phyloP scores from a whole-genome alignment of 192 early-diverging fungal species.

The Ambispora gerdemannii region DNA sequence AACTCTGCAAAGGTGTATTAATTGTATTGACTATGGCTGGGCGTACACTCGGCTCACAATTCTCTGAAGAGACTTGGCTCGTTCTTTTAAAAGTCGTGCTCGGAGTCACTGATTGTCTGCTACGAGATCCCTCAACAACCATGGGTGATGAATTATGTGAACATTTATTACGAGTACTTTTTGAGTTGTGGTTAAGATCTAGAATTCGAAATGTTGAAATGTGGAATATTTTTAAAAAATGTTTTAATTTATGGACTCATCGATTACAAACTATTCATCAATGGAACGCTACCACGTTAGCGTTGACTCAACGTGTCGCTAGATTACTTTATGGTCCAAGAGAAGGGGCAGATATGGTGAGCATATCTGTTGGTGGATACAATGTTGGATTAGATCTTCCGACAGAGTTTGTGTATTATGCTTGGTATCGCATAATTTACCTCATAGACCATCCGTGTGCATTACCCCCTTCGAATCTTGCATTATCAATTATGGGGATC shows the following conservation, averaged over 20 bases:
- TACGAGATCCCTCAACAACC: slow-evolving; percentile 52
- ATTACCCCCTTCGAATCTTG: slow-evolving; percentile 50
- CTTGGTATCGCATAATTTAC: slow-evolving; percentile 71
- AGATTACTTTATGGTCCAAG: slow-evolving; percentile 63
- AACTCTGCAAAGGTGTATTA: slow-evolving; percentile 71
- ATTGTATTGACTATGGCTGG: slow-evolving; percentile 60
- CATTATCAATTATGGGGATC: slow-evolving; percentile 52
- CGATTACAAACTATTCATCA: slow-evolving; percentile 66
- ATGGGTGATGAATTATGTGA: slow-evolving; percentile 81
- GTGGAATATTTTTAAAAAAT: slow-evolving; percentile 76
- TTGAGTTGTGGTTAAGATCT: slow-evolving; percentile 79
- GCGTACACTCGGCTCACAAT: slow-evolving; percentile 52
- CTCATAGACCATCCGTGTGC: slow-evolving; percentile 52
- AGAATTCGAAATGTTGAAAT: slow-evolving; percentile 61
- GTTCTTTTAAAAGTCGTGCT: slow-evolving; percentile 77
- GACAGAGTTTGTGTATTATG: slow-evolving; percentile 61
- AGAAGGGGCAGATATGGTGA: slow-evolving; percentile 60
- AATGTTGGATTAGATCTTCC: slow-evolving; percentile 62
- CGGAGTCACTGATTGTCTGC: slow-evolving; percentile 70
- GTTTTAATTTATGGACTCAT: slow-evolving; percentile 70
- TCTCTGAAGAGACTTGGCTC: slow-evolving; percentile 76
- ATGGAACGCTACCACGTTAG: slow-evolving; percentile 71
- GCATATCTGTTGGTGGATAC: slow-evolving; percentile 50
- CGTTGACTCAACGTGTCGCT: slow-evolving; percentile 65
- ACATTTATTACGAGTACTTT: slow-evolving; percentile 64